Percentiles rank a stretch among this genome's conserved stretches.
Evolutionary conservation across 2,329 filamentous ascomycete genomes (phyloP).

Genomic region (Geosmithia putterillii): DNA sequence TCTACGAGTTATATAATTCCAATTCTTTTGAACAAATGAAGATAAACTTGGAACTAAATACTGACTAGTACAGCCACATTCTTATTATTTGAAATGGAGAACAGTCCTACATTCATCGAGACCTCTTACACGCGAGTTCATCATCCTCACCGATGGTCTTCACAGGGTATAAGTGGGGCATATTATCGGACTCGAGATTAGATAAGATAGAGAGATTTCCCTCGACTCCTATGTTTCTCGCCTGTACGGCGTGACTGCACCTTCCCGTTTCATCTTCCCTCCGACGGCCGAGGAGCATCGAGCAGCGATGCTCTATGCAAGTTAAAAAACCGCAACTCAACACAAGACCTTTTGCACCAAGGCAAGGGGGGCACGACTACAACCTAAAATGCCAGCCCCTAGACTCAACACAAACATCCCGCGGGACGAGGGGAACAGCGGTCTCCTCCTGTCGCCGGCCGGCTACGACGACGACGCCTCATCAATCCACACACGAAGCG

Average conservation of each 20-base stretch:
- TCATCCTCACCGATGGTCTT: too few species aligned
- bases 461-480: slow-evolving; percentile 58
- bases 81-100: too few species aligned
- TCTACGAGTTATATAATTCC: too few species aligned
- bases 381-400: not conserved
- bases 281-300: not conserved
- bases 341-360: not conserved
- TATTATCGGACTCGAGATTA: too few species aligned
- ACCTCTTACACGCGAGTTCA: too few species aligned
- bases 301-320: not conserved
- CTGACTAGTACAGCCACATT: too few species aligned
- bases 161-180: not conserved
- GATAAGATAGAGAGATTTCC: not conserved
- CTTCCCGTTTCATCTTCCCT: not conserved
- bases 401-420: not conserved
- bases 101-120: too few species aligned
- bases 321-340: not conserved
- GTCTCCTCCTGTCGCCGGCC: slow-evolving; percentile 47
- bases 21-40: too few species aligned
- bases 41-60: too few species aligned
- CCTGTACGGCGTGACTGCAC: not conserved
- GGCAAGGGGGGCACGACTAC: not conserved
- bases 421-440: slow-evolving; percentile 1
- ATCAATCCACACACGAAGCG: slow-evolving; percentile 49
- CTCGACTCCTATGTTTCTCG: not conserved